These are phyloP conservation scores for Arthrobotrys megalospora DNA, from an alignment of 2,329 filamentous ascomycete genomes.

Conservation along the genomic window DNA sequence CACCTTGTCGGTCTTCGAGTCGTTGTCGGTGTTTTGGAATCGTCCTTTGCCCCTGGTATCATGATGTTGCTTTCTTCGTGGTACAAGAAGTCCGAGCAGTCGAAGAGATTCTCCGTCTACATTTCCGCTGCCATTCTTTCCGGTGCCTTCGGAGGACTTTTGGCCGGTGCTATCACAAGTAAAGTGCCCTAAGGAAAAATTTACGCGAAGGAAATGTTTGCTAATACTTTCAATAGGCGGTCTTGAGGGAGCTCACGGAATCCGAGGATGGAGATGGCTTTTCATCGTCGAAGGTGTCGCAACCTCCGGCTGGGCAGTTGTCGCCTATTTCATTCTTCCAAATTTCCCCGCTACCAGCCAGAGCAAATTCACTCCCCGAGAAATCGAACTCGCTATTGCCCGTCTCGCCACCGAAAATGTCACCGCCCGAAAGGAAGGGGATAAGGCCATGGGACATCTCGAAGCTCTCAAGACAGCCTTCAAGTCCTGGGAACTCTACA, in stretches of 20 bases:
- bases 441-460: constrained; percentile 64
- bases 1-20: constrained; percentile 72
- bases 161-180: constrained; percentile 69
- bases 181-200: background rate
- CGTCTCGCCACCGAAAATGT: constrained; percentile 69
- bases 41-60: constrained; percentile 73
- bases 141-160: constrained; percentile 70
- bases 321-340: constrained; percentile 70
- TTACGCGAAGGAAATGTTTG: background rate
- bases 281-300: constrained; percentile 69
- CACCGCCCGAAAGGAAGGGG: constrained; percentile 65
- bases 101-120: constrained; percentile 73
- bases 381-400: constrained; percentile 69
- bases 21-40: constrained; percentile 73
- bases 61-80: constrained; percentile 73
- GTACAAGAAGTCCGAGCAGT: constrained; percentile 74
- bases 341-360: constrained; percentile 71
- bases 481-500: constrained; percentile 70
- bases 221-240: constrained; percentile 61
- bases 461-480: constrained; percentile 68
- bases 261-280: constrained; percentile 72
- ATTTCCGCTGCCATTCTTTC: constrained; percentile 74
- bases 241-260: constrained; percentile 69
- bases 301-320: constrained; percentile 69
- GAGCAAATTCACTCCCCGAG: constrained; percentile 66